Percentiles rank a stretch among this genome's conserved stretches.
phyloP scores from a whole-genome alignment of 371 early-diverging fungal genomes.

The Rhizopus delemar region DNA sequence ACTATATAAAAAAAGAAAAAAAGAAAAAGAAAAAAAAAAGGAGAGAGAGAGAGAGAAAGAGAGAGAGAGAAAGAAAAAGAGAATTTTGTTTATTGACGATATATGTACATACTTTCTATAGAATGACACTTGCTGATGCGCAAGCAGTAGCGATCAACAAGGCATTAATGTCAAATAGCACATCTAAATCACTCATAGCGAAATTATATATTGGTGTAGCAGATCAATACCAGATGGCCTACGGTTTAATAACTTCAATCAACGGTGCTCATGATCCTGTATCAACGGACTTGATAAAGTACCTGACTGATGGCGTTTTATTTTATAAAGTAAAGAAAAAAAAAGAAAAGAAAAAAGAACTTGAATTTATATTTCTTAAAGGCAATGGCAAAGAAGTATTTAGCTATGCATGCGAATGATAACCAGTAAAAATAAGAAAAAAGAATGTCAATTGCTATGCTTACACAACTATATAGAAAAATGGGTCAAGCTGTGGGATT shows the following conservation, averaged over 20 bases:
- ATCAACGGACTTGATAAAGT: conserved; percentile 56
- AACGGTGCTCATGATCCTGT: conserved; percentile 54
- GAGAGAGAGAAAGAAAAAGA: too few relatives aligned
- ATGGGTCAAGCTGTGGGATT: conserved; percentile 66
- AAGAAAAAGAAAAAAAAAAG: neutral
- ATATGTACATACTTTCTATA: conserved; percentile 6
- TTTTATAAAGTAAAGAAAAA: conserved; percentile 45
- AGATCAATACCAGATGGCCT: conserved; percentile 64
- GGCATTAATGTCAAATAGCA: conserved; percentile 37
- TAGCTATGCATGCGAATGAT: conserved; percentile 66
- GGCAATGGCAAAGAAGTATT: conserved; percentile 61
- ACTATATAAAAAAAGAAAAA: neutral
- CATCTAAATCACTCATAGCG: conserved; percentile 59
- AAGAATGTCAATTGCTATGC: neutral
- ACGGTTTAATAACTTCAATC: conserved; percentile 60
- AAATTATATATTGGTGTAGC: conserved; percentile 65
- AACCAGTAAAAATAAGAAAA: conserved; percentile 47
- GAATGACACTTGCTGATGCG: conserved; percentile 55
- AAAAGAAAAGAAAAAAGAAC: neutral
- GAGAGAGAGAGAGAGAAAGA: neutral
- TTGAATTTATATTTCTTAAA: conserved; percentile 22
- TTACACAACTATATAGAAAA: conserved; percentile 37
- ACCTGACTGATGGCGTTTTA: conserved; percentile 56
- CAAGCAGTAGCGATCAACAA: conserved; percentile 55
- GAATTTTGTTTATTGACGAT: too few relatives aligned